Percentiles rank a stretch among this genome's conserved stretches.
Conservation (phyloP, 2,329 filamentous ascomycete genomes). For the Penicillium sp. region DNA sequence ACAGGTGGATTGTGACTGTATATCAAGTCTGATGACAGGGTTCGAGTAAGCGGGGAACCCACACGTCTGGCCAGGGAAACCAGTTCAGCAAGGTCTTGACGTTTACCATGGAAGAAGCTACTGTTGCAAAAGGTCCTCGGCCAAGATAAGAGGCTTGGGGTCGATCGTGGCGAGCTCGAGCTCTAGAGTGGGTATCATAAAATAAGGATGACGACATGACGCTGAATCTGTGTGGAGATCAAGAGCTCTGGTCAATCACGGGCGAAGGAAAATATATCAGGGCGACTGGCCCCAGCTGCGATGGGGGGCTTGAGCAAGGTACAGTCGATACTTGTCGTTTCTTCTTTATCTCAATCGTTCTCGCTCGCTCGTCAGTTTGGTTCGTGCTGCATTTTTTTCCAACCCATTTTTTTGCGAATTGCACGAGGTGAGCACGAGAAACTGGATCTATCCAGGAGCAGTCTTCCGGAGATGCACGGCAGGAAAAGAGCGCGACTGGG, state of each 20-base stretch:
- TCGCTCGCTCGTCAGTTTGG: not conserved
- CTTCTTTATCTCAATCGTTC: not conserved
- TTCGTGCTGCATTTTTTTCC: not conserved
- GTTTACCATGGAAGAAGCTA: constrained; percentile 6
- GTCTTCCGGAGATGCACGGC: not conserved
- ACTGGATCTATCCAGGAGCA: not conserved
- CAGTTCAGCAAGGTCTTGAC: constrained; percentile 3
- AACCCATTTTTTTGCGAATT: not conserved
- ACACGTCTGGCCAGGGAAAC: not conserved
- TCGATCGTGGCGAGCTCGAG: not conserved
- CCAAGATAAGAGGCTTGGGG: not conserved
- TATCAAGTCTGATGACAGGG: not conserved
- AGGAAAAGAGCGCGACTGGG: not conserved
- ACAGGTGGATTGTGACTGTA: not conserved
- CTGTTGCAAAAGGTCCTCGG: not conserved
- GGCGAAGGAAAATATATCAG: not conserved
- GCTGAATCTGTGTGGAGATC: not conserved
- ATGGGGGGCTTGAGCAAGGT: not conserved
- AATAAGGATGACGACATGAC: not conserved
- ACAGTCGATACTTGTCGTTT: not conserved
- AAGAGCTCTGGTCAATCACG: not conserved
- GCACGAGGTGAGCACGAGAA: not conserved
- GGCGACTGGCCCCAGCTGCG: not conserved
- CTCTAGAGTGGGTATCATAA: not conserved
- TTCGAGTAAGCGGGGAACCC: constrained; percentile 2